Evolutionary conservation across 176 grass and related monocot genomes (phyloP).

Genomic region (Sorghum bicolor): DNA sequence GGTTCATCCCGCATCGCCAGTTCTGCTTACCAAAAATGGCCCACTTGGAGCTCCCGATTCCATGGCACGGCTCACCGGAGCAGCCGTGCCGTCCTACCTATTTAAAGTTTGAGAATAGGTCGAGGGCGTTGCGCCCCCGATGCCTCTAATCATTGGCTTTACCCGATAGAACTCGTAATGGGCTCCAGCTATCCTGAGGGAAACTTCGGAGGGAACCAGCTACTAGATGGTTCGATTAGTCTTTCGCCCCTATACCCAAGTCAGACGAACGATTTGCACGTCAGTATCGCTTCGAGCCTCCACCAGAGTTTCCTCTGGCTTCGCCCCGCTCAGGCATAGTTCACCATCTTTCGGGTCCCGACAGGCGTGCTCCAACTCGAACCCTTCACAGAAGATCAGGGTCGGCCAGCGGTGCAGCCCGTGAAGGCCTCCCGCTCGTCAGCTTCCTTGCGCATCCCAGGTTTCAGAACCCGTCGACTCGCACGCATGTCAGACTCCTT

Average conservation of each 20-base stretch:
- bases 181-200: conserved; percentile 61
- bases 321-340: conserved; percentile 62
- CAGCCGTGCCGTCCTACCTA: conserved; percentile 34
- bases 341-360: conserved; percentile 55
- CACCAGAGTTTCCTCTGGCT: conserved; percentile 69
- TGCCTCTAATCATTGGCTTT: conserved; percentile 60
- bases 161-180: conserved; percentile 52
- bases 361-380: conserved; percentile 71
- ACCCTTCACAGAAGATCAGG: conserved; percentile 65
- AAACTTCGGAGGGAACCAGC: conserved; percentile 45
- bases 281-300: conserved; percentile 64
- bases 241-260: conserved; percentile 38
- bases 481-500: conserved; percentile 74
- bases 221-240: conserved; percentile 56
- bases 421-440: not conserved
- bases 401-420: conserved; percentile 44
- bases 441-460: no score
- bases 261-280: conserved; percentile 22
- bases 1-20: conserved; percentile 76
- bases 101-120: conserved; percentile 59
- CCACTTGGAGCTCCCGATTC: conserved; percentile 68
- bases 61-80: not conserved
- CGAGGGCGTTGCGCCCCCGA: conserved; percentile 61
- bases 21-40: conserved; percentile 77
- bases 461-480: conserved; percentile 52